Percentiles rank a stretch among this genome's conserved stretches.
phyloP scores from a whole-genome alignment of 306 rosid species.

The Inga leiocalycina region DNA sequence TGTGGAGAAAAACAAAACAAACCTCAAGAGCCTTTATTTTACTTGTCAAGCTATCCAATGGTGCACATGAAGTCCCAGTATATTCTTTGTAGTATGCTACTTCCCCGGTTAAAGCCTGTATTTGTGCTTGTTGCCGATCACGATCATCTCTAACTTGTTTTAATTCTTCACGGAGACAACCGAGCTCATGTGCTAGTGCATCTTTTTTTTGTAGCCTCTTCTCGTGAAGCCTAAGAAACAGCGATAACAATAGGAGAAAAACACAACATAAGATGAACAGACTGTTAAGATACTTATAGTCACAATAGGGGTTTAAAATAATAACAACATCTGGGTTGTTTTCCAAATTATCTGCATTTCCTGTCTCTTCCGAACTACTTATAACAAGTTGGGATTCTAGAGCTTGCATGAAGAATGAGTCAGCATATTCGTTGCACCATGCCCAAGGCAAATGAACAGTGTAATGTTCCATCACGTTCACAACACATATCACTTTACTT shows the following conservation, averaged over 20 bases:
- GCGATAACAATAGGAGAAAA: background rate
- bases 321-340: background rate
- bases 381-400: background rate
- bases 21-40: background rate
- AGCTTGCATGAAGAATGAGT: constrained; percentile 28
- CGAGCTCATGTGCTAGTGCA: constrained; percentile 52
- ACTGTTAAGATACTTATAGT: background rate
- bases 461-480: background rate
- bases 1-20: background rate
- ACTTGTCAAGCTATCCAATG: background rate
- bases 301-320: background rate
- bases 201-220: constrained; percentile 64
- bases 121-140: constrained; percentile 55
- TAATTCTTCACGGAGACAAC: constrained; percentile 71
- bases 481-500: constrained; percentile 6
- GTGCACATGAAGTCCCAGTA: background rate
- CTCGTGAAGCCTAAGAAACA: constrained; percentile 60
- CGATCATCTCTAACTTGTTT: constrained; percentile 85
- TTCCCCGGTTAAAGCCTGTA: constrained; percentile 59
- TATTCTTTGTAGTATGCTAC: constrained; percentile 53
- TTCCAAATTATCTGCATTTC: constrained; percentile 20
- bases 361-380: constrained; percentile 10
- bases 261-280: constrained; percentile 10
- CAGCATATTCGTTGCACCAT: background rate
- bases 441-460: background rate